Evolutionary conservation across 2,329 filamentous ascomycete species (phyloP), one percentile per base, ranked within the genome.

Genomic region (Aspergillus brasiliensis): DNA sequence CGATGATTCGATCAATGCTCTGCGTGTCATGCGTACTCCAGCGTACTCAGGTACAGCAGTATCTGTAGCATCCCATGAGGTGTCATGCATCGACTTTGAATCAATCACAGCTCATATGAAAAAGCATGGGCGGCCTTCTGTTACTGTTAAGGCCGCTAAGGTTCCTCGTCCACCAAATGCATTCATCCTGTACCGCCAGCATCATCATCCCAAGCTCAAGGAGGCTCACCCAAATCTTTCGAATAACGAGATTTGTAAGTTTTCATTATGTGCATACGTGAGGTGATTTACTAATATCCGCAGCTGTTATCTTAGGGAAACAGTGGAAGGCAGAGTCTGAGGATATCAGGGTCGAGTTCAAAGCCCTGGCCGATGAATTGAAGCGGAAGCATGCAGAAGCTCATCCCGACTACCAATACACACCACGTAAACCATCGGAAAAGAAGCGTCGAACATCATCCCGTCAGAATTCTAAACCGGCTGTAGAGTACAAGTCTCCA

Each of bases 191-290:
- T 82, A 80, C 64, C 75, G 78, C 25, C 71, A 78, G 63, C 69
- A 78, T 47, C 71, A 78, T 55, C 75, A 78, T 59, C 68, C 73
- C 1, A 61, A 62, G 13, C 62, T 78, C 48, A 78, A 77, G 56
- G 74, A 70, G n/a, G 58, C 66, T 37, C 71, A 78, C 58, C 77
- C 78, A n/a, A 70, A 69, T 11, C 62, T 79, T 28, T 73, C 78
- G 56, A 81, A 81, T 67, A 81, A 80, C 58, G 69, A 77, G 23
- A 80, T 81, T 46, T 81, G 77, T 79, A 69, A 73, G 77, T 71
- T 34, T 19, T 10, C 15, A 40, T 6, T 19, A 28, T 28, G 27
- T 28, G 27, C 27, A 28, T 38, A 11, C 21, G 7, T 13, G 8
- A 21, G 13, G 38, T 17, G 4, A 40, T 40, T 13, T 8, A 13